Evolutionary conservation across 306 rosid genomes (phyloP).

Genomic region (Prunus mume): DNA sequence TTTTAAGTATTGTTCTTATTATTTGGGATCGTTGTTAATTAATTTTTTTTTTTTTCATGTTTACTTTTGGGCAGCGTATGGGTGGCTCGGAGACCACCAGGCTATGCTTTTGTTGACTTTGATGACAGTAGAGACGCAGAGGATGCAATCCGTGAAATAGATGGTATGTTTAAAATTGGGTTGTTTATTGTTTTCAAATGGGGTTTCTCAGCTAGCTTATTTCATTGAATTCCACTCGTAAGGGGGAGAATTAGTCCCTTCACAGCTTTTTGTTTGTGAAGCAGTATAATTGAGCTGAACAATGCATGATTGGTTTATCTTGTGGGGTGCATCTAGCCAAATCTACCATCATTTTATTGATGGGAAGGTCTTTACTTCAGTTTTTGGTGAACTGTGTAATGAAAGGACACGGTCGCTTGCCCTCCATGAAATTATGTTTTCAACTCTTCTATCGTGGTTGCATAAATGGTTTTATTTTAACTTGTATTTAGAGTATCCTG

Average conservation of each 20-base stretch:
- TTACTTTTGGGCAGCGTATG: constrained; percentile 64
- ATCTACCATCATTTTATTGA: not conserved
- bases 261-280: not conserved
- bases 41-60: not conserved
- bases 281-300: not conserved
- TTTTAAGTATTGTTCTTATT: not conserved
- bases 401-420: not conserved
- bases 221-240: not conserved
- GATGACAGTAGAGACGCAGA: constrained; percentile 91
- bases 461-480: not conserved
- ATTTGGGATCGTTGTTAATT: not conserved
- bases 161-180: constrained; percentile 48
- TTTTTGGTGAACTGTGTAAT: not conserved
- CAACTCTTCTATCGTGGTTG: not conserved
- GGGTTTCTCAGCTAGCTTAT: not conserved
- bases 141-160: constrained; percentile 89
- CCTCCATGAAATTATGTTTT: not conserved
- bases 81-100: constrained; percentile 99
- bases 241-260: not conserved
- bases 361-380: not conserved
- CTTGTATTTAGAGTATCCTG: not conserved
- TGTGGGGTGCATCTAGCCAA: not conserved
- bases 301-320: not conserved
- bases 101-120: constrained; percentile 94
- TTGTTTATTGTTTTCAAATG: not conserved